Percentiles rank a stretch among this genome's conserved stretches.
Conservation (phyloP, 306 rosid species). For the Rosa multiflora region DNA sequence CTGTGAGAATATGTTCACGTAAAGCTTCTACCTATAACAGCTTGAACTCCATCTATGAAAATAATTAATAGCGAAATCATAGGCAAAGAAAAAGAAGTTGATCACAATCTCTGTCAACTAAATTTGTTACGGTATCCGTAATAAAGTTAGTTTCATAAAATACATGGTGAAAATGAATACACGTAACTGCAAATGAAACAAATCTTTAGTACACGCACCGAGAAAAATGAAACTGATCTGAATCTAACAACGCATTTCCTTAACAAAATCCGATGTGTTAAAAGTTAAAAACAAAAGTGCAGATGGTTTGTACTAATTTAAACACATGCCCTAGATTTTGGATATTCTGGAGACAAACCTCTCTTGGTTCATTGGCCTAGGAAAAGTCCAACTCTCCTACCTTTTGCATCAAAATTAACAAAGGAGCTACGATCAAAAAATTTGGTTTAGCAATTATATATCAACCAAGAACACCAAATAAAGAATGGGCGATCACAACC, state of each 20-base stretch:
- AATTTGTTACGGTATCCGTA: neutral
- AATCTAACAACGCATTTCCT: neutral
- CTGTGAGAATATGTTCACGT: neutral
- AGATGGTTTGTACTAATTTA: neutral
- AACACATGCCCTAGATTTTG: no score
- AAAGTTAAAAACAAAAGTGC: neutral
- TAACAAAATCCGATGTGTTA: neutral
- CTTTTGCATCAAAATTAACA: neutral
- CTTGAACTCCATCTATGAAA: neutral
- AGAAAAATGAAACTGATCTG: neutral
- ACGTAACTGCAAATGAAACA: neutral
- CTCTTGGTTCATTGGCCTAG: neutral
- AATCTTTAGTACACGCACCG: neutral
- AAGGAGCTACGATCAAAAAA: neutral
- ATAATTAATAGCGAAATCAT: neutral
- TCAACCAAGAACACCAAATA: neutral
- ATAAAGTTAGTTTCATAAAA: neutral
- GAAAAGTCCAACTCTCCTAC: neutral
- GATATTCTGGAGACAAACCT: constrained; percentile 1
- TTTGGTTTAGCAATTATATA: neutral
- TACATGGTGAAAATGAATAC: neutral
- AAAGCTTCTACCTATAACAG: neutral
- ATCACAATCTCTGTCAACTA: neutral
- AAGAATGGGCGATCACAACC: constrained; percentile 66
- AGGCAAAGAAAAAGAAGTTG: neutral